Percentiles rank a stretch among this genome's conserved stretches.
Conservation (phyloP, 371 early-diverging fungal species). For the Mucor ambiguus region DNA sequence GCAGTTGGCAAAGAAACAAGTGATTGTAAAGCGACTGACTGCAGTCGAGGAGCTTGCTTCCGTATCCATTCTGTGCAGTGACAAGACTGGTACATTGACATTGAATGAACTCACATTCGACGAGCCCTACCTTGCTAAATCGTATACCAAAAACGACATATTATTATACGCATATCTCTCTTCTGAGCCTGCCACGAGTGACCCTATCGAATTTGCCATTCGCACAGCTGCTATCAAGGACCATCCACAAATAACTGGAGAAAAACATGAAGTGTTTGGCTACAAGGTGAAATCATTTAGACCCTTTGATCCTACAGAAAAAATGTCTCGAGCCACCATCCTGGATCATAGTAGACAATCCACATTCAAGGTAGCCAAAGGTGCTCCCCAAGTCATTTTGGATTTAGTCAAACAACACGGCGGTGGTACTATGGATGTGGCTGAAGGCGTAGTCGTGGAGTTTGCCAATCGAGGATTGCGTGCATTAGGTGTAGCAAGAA, state of each 20-base stretch:
- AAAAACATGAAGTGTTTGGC: too few species aligned
- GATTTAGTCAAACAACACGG: too few species aligned
- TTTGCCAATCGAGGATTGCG: slow-evolving; percentile 77
- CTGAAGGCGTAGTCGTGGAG: slow-evolving; percentile 54
- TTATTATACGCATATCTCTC: slow-evolving; percentile 85
- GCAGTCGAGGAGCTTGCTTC: slow-evolving; percentile 96
- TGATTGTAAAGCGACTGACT: slow-evolving; percentile 92
- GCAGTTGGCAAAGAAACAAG: slow-evolving; percentile 86
- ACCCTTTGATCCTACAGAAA: slow-evolving; percentile 81
- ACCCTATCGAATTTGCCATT: slow-evolving; percentile 92
- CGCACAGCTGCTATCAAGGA: slow-evolving; percentile 86
- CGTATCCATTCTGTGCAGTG: slow-evolving; percentile 91
- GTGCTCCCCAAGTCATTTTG: slow-evolving; percentile 65
- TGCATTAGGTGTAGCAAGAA: slow-evolving; percentile 68
- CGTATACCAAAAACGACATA: slow-evolving; percentile 82
- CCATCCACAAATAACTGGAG: slow-evolving; percentile 68
- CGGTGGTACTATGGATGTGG: too few species aligned
- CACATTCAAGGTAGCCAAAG: slow-evolving; percentile 67
- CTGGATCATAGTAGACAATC: too few species aligned
- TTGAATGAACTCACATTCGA: slow-evolving; percentile 89
- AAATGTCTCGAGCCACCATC: slow-evolving; percentile 89
- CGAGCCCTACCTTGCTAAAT: slow-evolving; percentile 79
- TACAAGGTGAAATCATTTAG: slow-evolving; percentile 83
- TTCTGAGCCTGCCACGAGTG: slow-evolving; percentile 89
- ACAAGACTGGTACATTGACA: slow-evolving; percentile 97